These are phyloP conservation scores for Xylariaceae sp. DNA, from an alignment of 2,329 filamentous ascomycete genomes.

Conservation along the genomic window DNA sequence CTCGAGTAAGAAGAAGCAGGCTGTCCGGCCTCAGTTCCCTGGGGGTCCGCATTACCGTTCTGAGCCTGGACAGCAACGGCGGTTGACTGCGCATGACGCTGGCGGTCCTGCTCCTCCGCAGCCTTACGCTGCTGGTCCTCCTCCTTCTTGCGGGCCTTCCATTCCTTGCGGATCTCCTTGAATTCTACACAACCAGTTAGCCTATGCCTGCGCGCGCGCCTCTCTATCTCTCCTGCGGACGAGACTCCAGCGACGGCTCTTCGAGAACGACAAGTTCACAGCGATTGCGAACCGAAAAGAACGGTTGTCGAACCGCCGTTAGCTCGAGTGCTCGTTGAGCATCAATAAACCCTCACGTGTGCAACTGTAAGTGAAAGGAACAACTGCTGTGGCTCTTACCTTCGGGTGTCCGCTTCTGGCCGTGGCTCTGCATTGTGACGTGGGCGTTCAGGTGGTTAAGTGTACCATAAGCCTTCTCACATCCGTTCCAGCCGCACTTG, in stretches of 20 bases:
- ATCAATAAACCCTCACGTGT: neutral
- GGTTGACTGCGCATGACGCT: slow-evolving; percentile 42
- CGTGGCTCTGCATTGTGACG: slow-evolving; percentile 98
- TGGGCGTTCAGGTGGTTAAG: slow-evolving; percentile 97
- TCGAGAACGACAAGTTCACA: neutral
- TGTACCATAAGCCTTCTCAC: slow-evolving; percentile 97
- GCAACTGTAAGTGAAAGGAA: neutral
- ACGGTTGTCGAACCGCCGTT: neutral
- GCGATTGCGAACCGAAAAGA: neutral
- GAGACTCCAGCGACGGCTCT: neutral
- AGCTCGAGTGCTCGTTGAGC: slow-evolving; percentile 5
- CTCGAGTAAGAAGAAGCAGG: slow-evolving; percentile 53
- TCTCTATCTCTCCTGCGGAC: neutral
- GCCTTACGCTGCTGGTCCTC: slow-evolving; percentile 86
- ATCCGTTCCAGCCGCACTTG: slow-evolving; percentile 97
- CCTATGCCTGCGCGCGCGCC: neutral
- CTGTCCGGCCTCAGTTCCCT: slow-evolving; percentile 49
- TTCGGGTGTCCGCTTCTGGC: slow-evolving; percentile 91
- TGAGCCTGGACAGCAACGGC: slow-evolving; percentile 52
- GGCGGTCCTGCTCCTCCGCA: slow-evolving; percentile 77
- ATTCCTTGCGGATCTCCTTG: slow-evolving; percentile 98
- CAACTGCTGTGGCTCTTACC: slow-evolving; percentile 53
- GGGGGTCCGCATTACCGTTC: slow-evolving; percentile 45
- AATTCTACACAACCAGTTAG: slow-evolving; percentile 63
- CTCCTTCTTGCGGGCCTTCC: slow-evolving; percentile 99